A percentile compares a stretch with the other conserved stretches of the same genome.
These are phyloP conservation scores for Microstegium vimineum DNA, from an alignment of 176 grass and related monocot species.

Conservation along the genomic window DNA sequence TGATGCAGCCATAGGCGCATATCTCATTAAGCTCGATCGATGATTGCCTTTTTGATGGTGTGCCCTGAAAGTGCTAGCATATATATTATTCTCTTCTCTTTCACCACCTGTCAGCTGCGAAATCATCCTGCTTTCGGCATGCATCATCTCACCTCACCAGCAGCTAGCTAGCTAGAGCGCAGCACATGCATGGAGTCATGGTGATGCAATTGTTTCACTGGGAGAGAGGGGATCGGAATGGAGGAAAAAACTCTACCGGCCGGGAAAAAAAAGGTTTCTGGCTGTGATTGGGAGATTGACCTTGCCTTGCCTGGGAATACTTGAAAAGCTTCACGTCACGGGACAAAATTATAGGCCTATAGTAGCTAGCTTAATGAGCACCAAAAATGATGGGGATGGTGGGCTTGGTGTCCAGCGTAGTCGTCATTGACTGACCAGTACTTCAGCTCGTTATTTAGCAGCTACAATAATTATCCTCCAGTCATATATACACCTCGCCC, in stretches of 20 bases:
- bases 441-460: background rate
- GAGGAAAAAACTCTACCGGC: background rate
- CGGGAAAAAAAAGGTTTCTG: background rate
- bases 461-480: too few relatives aligned
- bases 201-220: background rate
- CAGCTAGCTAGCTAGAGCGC: background rate
- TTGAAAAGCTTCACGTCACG: slow-evolving; percentile 56
- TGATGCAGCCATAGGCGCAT: too few relatives aligned
- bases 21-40: too few relatives aligned
- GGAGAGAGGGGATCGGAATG: background rate
- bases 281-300: slow-evolving; percentile 57
- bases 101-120: background rate
- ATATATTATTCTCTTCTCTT: background rate
- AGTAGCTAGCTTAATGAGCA: slow-evolving; percentile 24
- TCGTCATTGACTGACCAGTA: slow-evolving; percentile 6
- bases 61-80: background rate
- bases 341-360: slow-evolving; percentile 69
- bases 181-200: background rate
- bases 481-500: too few relatives aligned
- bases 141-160: background rate
- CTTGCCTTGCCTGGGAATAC: slow-evolving; percentile 69
- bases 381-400: slow-evolving; percentile 61
- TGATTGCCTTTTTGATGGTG: background rate
- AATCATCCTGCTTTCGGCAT: background rate
- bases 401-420: slow-evolving; percentile 9